phyloP scores from a whole-genome alignment of 129 eudicot species.

The carrot (Daucus carota) region DH1_v3.0 NC_030384.2:11189501-11190000 shows the following conservation, averaged over 20 bases:
- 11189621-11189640: no score
- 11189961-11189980: conserved; percentile 79
- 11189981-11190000: conserved; percentile 84
- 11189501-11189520: no score
- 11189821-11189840: not conserved
- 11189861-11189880: conserved; percentile 33
- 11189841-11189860: not conserved
- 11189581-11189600: no score
- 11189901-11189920: conserved; percentile 43
- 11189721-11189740: not conserved
- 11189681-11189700: no score
- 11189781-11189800: not conserved
- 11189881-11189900: conserved; percentile 42
- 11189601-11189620: no score
- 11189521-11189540: no score
- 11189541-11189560: no score
- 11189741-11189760: not conserved
- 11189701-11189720: not conserved
- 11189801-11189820: not conserved
- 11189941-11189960: conserved; percentile 56
- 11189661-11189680: no score
- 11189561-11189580: no score
- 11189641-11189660: no score
- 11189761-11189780: not conserved
- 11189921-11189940: conserved; percentile 52